Conservation (phyloP, 192 early-diverging fungal species). For the Chytriomyces sp. region DNA sequence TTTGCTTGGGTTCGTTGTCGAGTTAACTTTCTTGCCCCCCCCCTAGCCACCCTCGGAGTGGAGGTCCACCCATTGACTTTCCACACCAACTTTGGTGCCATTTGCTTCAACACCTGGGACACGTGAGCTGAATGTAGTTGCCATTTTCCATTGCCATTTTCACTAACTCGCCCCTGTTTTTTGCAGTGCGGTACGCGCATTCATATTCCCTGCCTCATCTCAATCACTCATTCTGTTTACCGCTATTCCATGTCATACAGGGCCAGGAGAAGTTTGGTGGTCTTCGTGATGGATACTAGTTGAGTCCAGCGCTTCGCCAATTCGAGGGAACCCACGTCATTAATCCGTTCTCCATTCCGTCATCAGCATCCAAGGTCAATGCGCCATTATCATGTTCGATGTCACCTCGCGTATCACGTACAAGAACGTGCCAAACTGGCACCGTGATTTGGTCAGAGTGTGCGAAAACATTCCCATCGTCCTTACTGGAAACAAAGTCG, state of each 20-base stretch:
- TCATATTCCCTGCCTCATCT: neutral
- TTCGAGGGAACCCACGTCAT: neutral
- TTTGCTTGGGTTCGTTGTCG: neutral
- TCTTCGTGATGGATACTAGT: slow-evolving; percentile 99
- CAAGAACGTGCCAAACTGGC: slow-evolving; percentile 99
- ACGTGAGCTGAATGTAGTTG: slow-evolving; percentile 54
- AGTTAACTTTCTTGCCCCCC: neutral
- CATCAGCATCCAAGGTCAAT: slow-evolving; percentile 90
- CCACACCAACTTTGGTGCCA: slow-evolving; percentile 94
- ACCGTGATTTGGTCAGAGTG: slow-evolving; percentile 96
- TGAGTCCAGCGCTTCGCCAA: slow-evolving; percentile 34
- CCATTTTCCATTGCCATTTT: slow-evolving; percentile 14
- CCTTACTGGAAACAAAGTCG: slow-evolving; percentile 99
- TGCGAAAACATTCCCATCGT: slow-evolving; percentile 99
- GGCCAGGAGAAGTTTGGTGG: slow-evolving; percentile 99
- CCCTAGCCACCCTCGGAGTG: slow-evolving; percentile 93
- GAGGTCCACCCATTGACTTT: slow-evolving; percentile 98
- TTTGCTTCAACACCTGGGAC: slow-evolving; percentile 99
- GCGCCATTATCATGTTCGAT: slow-evolving; percentile 99
- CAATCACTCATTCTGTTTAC: neutral
- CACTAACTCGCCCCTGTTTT: neutral
- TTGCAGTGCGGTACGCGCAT: neutral
- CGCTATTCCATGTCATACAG: neutral
- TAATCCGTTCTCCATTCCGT: neutral
- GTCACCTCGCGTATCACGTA: slow-evolving; percentile 99